Conservation (phyloP, 2,329 filamentous ascomycete genomes). For the Cercospora sp. region DNA sequence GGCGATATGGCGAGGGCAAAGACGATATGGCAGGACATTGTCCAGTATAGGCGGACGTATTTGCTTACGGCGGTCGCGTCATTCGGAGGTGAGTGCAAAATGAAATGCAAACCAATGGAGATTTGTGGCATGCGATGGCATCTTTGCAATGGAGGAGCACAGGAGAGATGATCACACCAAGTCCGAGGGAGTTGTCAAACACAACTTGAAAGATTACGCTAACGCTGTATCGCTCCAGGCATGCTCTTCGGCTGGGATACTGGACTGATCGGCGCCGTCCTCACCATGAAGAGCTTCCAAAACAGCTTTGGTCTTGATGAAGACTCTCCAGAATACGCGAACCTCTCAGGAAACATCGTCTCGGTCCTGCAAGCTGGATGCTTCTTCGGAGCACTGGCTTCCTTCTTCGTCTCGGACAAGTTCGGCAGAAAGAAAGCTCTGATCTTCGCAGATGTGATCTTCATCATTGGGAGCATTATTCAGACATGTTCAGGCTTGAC, state of each 20-base stretch:
- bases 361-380: slow-evolving; percentile 49
- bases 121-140: background rate
- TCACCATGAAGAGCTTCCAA: slow-evolving; percentile 48
- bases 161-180: background rate
- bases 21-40: slow-evolving; percentile 43
- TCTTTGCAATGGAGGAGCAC: background rate
- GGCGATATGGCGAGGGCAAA: slow-evolving; percentile 24
- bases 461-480: slow-evolving; percentile 45
- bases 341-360: slow-evolving; percentile 48
- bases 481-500: slow-evolving; percentile 43
- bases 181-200: background rate
- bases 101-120: background rate
- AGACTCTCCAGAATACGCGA: slow-evolving; percentile 39
- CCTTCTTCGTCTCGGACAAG: slow-evolving; percentile 47
- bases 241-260: slow-evolving; percentile 32
- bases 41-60: slow-evolving; percentile 45
- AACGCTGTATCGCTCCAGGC: background rate
- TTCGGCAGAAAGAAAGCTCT: slow-evolving; percentile 46
- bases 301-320: slow-evolving; percentile 44
- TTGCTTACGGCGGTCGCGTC: slow-evolving; percentile 46
- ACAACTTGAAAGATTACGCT: background rate
- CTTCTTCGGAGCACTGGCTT: slow-evolving; percentile 48
- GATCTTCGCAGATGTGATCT: slow-evolving; percentile 47
- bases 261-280: slow-evolving; percentile 40
- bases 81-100: slow-evolving; percentile 40